Base-by-base conservation (phyloP, 371 early-diverging fungal genomes). In the Mortierella sp. region DNA sequence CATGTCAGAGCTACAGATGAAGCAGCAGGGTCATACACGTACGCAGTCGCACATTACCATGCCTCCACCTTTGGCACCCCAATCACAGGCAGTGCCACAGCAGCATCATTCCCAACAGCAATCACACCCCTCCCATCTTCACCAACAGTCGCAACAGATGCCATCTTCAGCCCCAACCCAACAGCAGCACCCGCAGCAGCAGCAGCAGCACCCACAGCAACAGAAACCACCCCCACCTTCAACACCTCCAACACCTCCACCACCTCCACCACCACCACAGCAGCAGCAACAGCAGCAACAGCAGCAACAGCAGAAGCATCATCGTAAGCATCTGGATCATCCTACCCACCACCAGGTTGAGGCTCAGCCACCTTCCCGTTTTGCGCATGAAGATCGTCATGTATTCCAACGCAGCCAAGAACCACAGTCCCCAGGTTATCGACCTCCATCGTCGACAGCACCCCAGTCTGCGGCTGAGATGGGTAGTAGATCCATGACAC, bases 1-100 rank as follows among this genome's bases (percentile, higher is more conserved):
- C 37, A 68, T 74, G 76, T 63, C 60, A 10, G 67, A 73, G 29
- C 50, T 73, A 24, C 74, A 73, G 28, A 59, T 56, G 49, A 60
- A 57, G 34, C 71, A 70, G 57, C 65, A 67, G 21, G 34, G 41
- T n/a, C 64, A 64, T 45, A 57, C 19, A 17, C 55, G 22, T 25
- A 64, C 52, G 21, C 45, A 48, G 14, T 16, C 37, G 12, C 57
- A 51, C 27, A 52, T 45, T 34, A 3, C 58, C 6, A 24, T 31
- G 21, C 51, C 48, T 12, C 34, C 57, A 13, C 45, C 40, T 5
- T 16, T 21, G n/a, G 37, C 48, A n/a, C 60, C 59, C 14, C 58
- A 39, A 3, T 45, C 40, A 22, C 46, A 29, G 12, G 5, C 56
- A 17, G 27, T 25, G 14, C 43, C 10, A 22, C 54, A 45, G 28